A percentile compares a stretch with the other conserved stretches of the same genome.
Conservation (phyloP, 1,284 basidiomycete species). For the Pseudozyma hubeiensis region DNA sequence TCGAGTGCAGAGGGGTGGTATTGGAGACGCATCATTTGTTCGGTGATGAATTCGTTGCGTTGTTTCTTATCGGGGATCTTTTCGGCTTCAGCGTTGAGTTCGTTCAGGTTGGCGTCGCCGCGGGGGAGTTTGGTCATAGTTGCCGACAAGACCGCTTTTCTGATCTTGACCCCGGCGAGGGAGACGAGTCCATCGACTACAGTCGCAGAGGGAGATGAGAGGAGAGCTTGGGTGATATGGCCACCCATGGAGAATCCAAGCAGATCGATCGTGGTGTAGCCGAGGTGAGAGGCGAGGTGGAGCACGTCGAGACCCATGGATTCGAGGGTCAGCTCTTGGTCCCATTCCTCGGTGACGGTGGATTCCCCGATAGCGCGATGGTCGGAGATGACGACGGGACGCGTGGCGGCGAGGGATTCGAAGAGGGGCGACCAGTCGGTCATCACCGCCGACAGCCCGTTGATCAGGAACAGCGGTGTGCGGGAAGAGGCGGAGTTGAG, state of each 20-base stretch:
- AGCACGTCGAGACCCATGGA: slow-evolving; percentile 60
- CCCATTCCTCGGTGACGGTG: slow-evolving; percentile 40
- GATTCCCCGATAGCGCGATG: slow-evolving; percentile 64
- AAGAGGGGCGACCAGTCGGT: slow-evolving; percentile 61
- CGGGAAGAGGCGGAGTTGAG: slow-evolving; percentile 4
- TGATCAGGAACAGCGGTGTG: slow-evolving; percentile 59
- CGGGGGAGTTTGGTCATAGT: slow-evolving; percentile 64
- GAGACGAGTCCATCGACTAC: not conserved
- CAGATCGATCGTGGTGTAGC: slow-evolving; percentile 41
- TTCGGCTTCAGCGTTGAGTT: slow-evolving; percentile 18
- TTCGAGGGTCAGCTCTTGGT: slow-evolving; percentile 53
- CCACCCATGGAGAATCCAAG: slow-evolving; percentile 67
- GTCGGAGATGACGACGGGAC: slow-evolving; percentile 59
- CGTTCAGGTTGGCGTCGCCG: slow-evolving; percentile 48
- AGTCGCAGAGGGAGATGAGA: slow-evolving; percentile 19
- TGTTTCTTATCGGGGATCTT: slow-evolving; percentile 23
- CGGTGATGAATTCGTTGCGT: slow-evolving; percentile 41
- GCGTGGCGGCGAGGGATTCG: slow-evolving; percentile 34
- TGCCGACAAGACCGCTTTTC: slow-evolving; percentile 53
- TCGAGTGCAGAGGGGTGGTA: slow-evolving; percentile 54
- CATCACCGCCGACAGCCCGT: slow-evolving; percentile 65
- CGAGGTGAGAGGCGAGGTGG: slow-evolving; percentile 42
- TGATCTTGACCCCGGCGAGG: slow-evolving; percentile 39
- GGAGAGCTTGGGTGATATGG: slow-evolving; percentile 57
- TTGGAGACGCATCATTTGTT: slow-evolving; percentile 55